Evolutionary conservation across 2,329 filamentous ascomycete species (phyloP).

Genomic region (Nigrospora oryzae): DNA sequence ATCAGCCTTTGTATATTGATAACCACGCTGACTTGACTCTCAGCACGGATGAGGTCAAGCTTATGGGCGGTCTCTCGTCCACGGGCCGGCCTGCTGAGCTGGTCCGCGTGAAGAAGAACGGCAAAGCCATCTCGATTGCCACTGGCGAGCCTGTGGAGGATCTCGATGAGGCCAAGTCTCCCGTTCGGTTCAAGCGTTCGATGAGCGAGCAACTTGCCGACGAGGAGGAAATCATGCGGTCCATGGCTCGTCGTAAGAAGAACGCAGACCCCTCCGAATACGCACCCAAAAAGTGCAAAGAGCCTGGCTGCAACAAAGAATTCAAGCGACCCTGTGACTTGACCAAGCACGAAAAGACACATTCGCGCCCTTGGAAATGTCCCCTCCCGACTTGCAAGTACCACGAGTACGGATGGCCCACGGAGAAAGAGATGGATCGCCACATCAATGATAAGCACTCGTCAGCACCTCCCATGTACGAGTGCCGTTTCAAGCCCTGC

Average conservation of each 20-base stretch:
- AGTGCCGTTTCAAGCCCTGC: constrained; percentile 77
- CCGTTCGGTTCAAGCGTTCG: constrained; percentile 56
- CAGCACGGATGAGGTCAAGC: constrained; percentile 61
- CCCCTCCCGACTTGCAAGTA: constrained; percentile 78
- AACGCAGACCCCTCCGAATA: constrained; percentile 80
- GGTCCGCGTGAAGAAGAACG: constrained; percentile 72
- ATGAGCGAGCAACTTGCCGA: constrained; percentile 63
- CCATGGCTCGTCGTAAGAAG: constrained; percentile 94
- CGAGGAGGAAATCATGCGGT: constrained; percentile 76
- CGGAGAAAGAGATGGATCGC: constrained; percentile 93
- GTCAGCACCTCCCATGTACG: constrained; percentile 66
- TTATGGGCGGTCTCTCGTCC: constrained; percentile 72
- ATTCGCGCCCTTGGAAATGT: constrained; percentile 95
- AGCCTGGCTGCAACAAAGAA: constrained; percentile 74
- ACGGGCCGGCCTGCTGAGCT: constrained; percentile 80
- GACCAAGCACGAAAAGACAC: constrained; percentile 97
- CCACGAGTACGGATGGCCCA: constrained; percentile 83
- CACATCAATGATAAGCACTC: constrained; percentile 97
- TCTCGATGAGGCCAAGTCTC: constrained; percentile 36
- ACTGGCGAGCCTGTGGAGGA: constrained; percentile 56
- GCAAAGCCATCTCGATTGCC: constrained; percentile 69
- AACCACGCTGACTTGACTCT: constrained; percentile 13
- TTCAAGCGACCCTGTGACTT: constrained; percentile 97
- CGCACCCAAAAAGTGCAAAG: constrained; percentile 67
- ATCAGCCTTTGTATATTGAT: constrained; percentile 4